Conservation (phyloP, 495 filamentous ascomycete species). For the Trichoderma virens region DNA sequence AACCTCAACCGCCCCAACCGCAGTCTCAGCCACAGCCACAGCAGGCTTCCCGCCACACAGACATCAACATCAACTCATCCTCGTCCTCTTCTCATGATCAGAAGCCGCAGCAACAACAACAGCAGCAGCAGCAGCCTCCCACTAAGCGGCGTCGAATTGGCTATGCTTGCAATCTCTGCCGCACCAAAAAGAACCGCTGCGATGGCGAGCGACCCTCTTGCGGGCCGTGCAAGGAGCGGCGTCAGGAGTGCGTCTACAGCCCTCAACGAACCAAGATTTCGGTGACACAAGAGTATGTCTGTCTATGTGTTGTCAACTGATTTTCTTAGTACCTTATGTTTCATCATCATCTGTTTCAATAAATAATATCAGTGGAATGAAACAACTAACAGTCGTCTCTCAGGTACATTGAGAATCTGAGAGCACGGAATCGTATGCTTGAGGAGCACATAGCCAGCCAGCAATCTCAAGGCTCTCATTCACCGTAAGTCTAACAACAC, state of each 20-base stretch:
- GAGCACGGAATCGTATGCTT: constrained; percentile 2
- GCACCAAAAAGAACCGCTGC: constrained; percentile 12
- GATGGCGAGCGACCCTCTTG: constrained; percentile 13
- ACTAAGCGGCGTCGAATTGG: constrained; percentile 12
- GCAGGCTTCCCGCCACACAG: background rate
- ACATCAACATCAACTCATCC: background rate
- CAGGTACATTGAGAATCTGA: constrained; percentile 4
- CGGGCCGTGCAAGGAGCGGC: constrained; percentile 11
- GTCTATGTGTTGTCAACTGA: background rate
- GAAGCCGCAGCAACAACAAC: constrained; percentile 2
- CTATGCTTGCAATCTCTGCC: constrained; percentile 12
- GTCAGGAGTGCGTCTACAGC: constrained; percentile 13
- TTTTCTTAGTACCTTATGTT: no score
- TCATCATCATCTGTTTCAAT: no score
- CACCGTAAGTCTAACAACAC: background rate
- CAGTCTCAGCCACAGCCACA: background rate
- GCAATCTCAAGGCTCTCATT: background rate
- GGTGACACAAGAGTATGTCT: constrained; percentile 13
- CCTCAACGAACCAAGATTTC: constrained; percentile 13
- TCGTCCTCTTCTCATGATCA: background rate
- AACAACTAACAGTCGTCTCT: no score
- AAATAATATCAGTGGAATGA: no score
- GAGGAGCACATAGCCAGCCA: background rate
- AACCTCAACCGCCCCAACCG: background rate
- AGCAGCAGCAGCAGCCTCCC: constrained; percentile 9